Evolutionary conservation across 805 yeast species (phyloP).

Genomic region (Hanseniaspora valbyensis): DNA sequence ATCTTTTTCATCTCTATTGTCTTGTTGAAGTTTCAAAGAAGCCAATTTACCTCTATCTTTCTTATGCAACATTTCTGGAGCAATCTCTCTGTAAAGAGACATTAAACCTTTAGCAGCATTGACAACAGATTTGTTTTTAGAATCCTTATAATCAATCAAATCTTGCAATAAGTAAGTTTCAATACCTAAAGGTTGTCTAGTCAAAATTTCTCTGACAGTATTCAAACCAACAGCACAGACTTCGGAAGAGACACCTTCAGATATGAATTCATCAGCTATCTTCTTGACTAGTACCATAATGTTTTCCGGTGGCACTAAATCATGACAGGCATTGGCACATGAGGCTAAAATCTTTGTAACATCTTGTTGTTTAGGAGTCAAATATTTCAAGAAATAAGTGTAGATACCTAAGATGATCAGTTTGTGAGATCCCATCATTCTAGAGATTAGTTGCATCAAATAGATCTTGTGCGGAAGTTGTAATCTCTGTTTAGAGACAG

Average conservation of each 20-base stretch:
- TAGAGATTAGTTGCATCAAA: conserved; percentile 74
- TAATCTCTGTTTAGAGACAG: conserved; percentile 58
- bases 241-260: conserved; percentile 96
- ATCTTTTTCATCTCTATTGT: conserved; percentile 38
- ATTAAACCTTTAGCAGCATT: conserved; percentile 88
- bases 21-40: conserved; percentile 62
- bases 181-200: conserved; percentile 91
- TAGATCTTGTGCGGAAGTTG: conserved; percentile 81
- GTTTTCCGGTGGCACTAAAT: conserved; percentile 91
- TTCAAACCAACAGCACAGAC: conserved; percentile 97
- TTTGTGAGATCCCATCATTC: conserved; percentile 91
- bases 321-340: conserved; percentile 92
- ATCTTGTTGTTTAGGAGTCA: conserved; percentile 87
- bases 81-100: conserved; percentile 80
- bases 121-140: conserved; percentile 86
- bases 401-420: conserved; percentile 81
- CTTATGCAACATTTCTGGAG: conserved; percentile 85
- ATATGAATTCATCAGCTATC: conserved; percentile 92
- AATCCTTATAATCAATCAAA: conserved; percentile 77
- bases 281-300: conserved; percentile 71
- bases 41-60: conserved; percentile 93
- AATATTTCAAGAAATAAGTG: conserved; percentile 74
- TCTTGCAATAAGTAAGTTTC: conserved; percentile 82
- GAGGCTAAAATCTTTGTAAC: conserved; percentile 97
- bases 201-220: conserved; percentile 81